These are phyloP conservation scores for Rhizopogon vinicolor DNA, from an alignment of 768 basidiomycete genomes.

Conservation along the genomic window DNA sequence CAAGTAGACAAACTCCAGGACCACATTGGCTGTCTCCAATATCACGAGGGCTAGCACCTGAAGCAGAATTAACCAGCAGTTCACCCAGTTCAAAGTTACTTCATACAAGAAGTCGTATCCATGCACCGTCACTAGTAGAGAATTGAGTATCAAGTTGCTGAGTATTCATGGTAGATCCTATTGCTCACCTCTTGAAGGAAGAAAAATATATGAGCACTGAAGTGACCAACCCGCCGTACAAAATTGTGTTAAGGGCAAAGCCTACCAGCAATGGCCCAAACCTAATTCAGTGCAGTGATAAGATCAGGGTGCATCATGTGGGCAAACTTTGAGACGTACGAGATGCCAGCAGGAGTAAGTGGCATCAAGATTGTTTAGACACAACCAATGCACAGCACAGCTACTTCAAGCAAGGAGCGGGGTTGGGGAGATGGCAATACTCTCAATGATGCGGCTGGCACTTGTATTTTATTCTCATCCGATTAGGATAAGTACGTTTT, in stretches of 20 bases:
- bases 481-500: constrained; percentile 16
- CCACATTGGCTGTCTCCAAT: constrained; percentile 19
- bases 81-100: neutral
- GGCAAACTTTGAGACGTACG: constrained; percentile 9
- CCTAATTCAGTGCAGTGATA: constrained; percentile 10
- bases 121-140: constrained; percentile 10
- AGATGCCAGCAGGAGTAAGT: constrained; percentile 14
- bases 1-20: constrained; percentile 21
- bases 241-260: constrained; percentile 27
- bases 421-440: constrained; percentile 1
- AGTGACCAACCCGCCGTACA: constrained; percentile 30
- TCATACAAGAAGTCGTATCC: constrained; percentile 22
- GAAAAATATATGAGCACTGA: constrained; percentile 30
- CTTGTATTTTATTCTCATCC: constrained; percentile 10
- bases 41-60: constrained; percentile 17
- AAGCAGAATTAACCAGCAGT: neutral
- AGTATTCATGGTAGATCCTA: neutral
- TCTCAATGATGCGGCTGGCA: neutral
- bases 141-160: neutral
- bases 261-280: constrained; percentile 33
- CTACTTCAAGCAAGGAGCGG: constrained; percentile 6
- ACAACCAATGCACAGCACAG: constrained; percentile 1
- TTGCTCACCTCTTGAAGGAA: constrained; percentile 19
- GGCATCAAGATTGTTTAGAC: constrained; percentile 9
- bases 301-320: neutral